These are phyloP conservation scores for Neurospora pannonica DNA, from an alignment of 495 filamentous ascomycete species.

Conservation along the genomic window DNA sequence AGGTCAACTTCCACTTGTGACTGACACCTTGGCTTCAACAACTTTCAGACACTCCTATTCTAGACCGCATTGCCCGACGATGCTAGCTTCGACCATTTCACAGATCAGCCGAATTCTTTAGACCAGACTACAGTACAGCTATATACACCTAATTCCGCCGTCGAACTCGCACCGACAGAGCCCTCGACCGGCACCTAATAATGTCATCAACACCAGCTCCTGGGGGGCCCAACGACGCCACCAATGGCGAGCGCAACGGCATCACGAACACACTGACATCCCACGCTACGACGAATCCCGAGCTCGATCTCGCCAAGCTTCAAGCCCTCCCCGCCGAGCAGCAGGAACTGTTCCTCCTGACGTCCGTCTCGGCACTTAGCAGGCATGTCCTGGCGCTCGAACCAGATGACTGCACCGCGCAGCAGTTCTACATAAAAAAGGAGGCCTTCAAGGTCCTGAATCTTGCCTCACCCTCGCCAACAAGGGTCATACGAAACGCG, in stretches of 20 bases:
- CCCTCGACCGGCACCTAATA: constrained; percentile 1
- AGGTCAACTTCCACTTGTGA: background rate
- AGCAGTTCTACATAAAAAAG: constrained; percentile 82
- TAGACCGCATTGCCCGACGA: background rate
- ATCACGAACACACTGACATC: constrained; percentile 11
- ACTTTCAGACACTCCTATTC: background rate
- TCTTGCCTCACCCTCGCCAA: constrained; percentile 73
- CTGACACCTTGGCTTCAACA: background rate
- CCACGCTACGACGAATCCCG: constrained; percentile 36
- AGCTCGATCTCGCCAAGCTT: constrained; percentile 82
- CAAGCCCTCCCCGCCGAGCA: constrained; percentile 88
- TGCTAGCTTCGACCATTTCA: background rate
- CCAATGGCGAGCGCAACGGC: constrained; percentile 15
- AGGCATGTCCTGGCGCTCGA: constrained; percentile 68
- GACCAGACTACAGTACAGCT: background rate
- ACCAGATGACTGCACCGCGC: constrained; percentile 67
- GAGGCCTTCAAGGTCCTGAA: constrained; percentile 86
- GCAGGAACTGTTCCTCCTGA: constrained; percentile 87
- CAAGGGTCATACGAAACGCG: constrained; percentile 83
- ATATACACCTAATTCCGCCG: background rate
- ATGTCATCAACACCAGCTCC: constrained; percentile 7
- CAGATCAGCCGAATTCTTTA: background rate
- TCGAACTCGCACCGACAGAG: background rate
- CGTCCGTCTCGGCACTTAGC: constrained; percentile 74
- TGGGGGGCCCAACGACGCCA: constrained; percentile 13